phyloP scores from a whole-genome alignment of 306 rosid genomes.

The Medicago truncatula region MtrunA17r5.0-ANR NC_053043.1:17960501-17961000 shows the following conservation, averaged over 20 bases:
- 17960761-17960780: too few species aligned
- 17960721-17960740: constrained; percentile 51
- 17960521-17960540: constrained; percentile 51
- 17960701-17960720: constrained; percentile 22
- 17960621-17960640: constrained; percentile 50
- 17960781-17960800: too few species aligned
- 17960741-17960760: neutral
- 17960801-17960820: too few species aligned
- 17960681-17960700: constrained; percentile 65
- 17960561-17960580: neutral
- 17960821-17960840: too few species aligned
- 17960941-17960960: too few species aligned
- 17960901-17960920: too few species aligned
- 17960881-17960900: too few species aligned
- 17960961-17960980: too few species aligned
- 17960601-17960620: constrained; percentile 46
- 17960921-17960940: too few species aligned
- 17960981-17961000: too few species aligned
- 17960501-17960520: neutral
- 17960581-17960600: constrained; percentile 46
- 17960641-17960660: constrained; percentile 46
- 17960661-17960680: constrained; percentile 57
- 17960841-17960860: too few species aligned
- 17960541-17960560: constrained; percentile 69
- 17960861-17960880: too few species aligned